A percentile compares a stretch with the other conserved stretches of the same genome.
These are phyloP conservation scores for Boletellus ananas DNA, from an alignment of 768 basidiomycete genomes.

Conservation along the genomic window DNA sequence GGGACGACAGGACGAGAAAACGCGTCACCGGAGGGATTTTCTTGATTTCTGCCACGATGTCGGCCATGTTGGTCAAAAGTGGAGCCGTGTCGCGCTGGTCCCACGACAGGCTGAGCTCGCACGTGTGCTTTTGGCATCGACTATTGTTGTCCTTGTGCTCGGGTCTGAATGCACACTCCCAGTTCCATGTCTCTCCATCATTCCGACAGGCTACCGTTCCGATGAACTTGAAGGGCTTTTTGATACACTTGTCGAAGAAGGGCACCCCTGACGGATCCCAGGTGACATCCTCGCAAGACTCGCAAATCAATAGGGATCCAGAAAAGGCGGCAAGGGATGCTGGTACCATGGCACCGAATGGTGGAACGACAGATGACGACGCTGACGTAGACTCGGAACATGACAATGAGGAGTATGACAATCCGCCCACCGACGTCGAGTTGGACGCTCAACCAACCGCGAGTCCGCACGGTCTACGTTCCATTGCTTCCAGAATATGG, in stretches of 20 bases:
- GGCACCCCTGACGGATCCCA: conserved; percentile 15
- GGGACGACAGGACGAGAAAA: conserved; percentile 55
- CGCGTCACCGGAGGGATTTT: conserved; percentile 87
- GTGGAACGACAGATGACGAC: not conserved
- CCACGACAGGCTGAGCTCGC: not conserved
- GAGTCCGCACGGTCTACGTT: not conserved
- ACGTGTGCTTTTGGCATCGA: not conserved
- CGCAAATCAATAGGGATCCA: not conserved
- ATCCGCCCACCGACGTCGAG: not conserved
- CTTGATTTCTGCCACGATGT: conserved; percentile 55
- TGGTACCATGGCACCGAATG: not conserved
- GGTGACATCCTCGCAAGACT: not conserved
- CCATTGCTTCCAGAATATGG: conserved; percentile 4
- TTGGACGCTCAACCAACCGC: not conserved
- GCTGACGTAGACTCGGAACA: conserved; percentile 3
- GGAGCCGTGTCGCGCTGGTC: not conserved
- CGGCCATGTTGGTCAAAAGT: conserved; percentile 36
- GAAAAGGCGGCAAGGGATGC: not conserved
- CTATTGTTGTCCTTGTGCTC: not conserved
- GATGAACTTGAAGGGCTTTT: conserved; percentile 14
- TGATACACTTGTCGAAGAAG: conserved; percentile 4
- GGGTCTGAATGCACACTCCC: not conserved
- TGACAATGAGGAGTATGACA: conserved; percentile 10
- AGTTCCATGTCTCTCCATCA: conserved; percentile 5
- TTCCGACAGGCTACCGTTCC: not conserved